Evolutionary conservation across 805 yeast genomes (phyloP), one percentile per base, ranked within the genome.

Genomic region (Starmerella kuoi): DNA sequence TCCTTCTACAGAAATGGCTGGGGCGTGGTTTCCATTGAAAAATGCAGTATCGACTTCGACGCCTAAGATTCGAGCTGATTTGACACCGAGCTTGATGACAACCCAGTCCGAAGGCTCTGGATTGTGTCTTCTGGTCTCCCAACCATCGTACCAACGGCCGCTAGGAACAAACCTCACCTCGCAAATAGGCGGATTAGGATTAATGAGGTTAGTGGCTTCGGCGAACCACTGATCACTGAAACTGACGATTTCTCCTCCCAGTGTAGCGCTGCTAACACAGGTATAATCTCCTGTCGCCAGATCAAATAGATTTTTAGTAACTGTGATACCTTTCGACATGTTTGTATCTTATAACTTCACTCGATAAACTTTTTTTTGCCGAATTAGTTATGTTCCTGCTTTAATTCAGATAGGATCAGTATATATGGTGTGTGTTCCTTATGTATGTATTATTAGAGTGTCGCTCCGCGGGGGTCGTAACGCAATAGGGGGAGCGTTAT

Each of bases 111-210:
- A 80, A 42, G 75, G 84, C 42, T 68, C 82, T 1, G 74, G 64
- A 61, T 88, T 88, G 67, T 88, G 98, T 63, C 98, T 73, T 59
- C 96, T 72, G 11, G 97, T 88, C 62, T 88, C 97, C 97, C 97
- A 88, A 19, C 98, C 98, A 53, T 88, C 98, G 59, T 84, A 88
- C 95, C 96, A 88, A 3, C 95, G 95, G 39, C 97, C 97, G 3
- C 87, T 73, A 46, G 73, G 80, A 2, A 78, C 74, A 61, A 85
- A 87, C 54, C 73, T 70, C 23, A 86, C 79, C 54, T 85, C 94
- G 56, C 93, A 68, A 44, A 84, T 72, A 2, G 96, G 94, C 3
- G 78, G 71, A 35, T 69, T 70, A 30, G 95, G 87, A 57, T 82
- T 77, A 59, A 86, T 77, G 55, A 88, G 69, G 63, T 88, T 88